Conservation (phyloP, 768 basidiomycete species). For the Neoboletus brunneissimus region DNA sequence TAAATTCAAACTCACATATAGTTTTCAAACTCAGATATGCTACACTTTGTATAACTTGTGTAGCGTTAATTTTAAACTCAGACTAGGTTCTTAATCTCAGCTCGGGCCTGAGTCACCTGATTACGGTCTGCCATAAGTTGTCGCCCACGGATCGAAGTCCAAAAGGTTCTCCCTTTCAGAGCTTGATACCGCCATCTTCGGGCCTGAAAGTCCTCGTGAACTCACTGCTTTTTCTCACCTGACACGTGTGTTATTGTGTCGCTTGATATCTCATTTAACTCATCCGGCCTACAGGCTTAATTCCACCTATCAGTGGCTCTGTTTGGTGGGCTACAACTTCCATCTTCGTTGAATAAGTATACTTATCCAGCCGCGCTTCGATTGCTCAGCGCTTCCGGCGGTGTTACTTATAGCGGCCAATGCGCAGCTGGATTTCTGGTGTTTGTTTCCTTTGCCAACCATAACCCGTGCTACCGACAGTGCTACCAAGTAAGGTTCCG, state of each 20-base stretch:
- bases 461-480: not conserved
- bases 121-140: too few relatives aligned
- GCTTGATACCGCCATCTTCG: not conserved
- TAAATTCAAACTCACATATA: too few relatives aligned
- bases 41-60: too few relatives aligned
- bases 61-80: too few relatives aligned
- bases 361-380: not conserved
- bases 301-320: not conserved
- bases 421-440: not conserved
- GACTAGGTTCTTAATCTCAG: too few relatives aligned
- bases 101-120: too few relatives aligned
- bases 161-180: too few relatives aligned
- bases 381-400: not conserved
- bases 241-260: not conserved
- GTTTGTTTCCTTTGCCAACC: not conserved
- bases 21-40: too few relatives aligned
- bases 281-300: not conserved
- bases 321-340: not conserved
- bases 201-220: not conserved
- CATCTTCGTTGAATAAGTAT: constrained; percentile 1
- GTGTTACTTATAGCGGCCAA: constrained; percentile 1
- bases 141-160: too few relatives aligned
- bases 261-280: not conserved
- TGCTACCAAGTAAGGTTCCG: constrained; percentile 6
- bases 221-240: not conserved